phyloP scores from a whole-genome alignment of 1,284 basidiomycete species.

The Chondrostereum purpureum region DNA sequence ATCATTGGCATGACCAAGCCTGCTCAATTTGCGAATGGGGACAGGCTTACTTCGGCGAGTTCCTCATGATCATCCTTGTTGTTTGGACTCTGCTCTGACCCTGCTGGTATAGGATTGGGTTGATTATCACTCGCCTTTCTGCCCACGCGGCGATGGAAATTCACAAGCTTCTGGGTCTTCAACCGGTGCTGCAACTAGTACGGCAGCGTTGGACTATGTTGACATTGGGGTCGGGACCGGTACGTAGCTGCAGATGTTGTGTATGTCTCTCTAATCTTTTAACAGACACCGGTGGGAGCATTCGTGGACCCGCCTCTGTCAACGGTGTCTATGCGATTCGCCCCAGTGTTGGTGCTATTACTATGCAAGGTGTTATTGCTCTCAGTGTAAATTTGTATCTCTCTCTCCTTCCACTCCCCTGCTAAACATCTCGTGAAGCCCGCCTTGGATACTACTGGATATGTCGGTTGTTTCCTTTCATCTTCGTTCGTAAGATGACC shows the following conservation, averaged over 20 bases:
- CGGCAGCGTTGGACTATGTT: neutral
- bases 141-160: conserved; percentile 10
- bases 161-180: conserved; percentile 4
- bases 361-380: neutral
- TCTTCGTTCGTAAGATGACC: neutral
- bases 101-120: conserved; percentile 7
- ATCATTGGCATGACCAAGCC: conserved; percentile 10
- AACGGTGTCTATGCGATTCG: conserved; percentile 1
- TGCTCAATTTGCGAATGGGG: conserved; percentile 11
- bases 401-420: neutral
- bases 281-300: conserved; percentile 1
- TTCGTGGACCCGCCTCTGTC: neutral
- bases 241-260: neutral
- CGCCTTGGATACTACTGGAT: neutral
- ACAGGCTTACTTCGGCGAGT: conserved; percentile 7
- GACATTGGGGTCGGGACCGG: neutral
- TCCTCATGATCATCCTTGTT: neutral
- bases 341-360: conserved; percentile 3
- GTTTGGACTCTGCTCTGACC: neutral
- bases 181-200: conserved; percentile 1
- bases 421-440: neutral
- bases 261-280: neutral
- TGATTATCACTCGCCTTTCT: conserved; percentile 10
- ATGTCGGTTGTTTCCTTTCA: neutral
- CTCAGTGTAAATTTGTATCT: neutral